phyloP scores from a whole-genome alignment of 2,329 filamentous ascomycete species.

The Cercospora zeae-maydis region DNA sequence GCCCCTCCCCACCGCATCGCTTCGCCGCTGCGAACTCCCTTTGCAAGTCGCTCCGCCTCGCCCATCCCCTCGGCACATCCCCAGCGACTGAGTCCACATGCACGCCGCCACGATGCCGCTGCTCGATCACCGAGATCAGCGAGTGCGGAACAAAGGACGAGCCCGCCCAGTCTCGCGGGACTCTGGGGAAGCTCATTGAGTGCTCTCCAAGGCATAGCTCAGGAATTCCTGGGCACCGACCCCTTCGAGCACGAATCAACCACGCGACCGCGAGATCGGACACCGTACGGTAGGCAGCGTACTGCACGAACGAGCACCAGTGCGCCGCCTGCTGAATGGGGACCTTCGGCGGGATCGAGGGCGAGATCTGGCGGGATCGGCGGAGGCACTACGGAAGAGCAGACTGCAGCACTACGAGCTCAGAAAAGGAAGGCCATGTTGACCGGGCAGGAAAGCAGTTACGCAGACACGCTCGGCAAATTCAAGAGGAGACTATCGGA shows the following conservation, averaged over 20 bases:
- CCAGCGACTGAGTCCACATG: slow-evolving; percentile 18
- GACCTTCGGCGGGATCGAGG: slow-evolving; percentile 38
- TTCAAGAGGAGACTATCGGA: slow-evolving; percentile 68
- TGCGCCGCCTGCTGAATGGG: slow-evolving; percentile 48
- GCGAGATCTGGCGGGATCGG: slow-evolving; percentile 41
- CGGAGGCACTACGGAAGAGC: slow-evolving; percentile 45
- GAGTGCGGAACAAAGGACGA: slow-evolving; percentile 21
- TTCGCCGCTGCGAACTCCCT: slow-evolving; percentile 39
- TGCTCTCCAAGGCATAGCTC: slow-evolving; percentile 48
- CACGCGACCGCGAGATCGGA: slow-evolving; percentile 32
- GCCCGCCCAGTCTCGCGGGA: slow-evolving; percentile 38
- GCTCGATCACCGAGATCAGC: slow-evolving; percentile 11
- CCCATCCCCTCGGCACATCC: slow-evolving; percentile 41
- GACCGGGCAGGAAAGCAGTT: slow-evolving; percentile 37
- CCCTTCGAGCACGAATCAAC: slow-evolving; percentile 15
- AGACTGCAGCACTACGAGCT: slow-evolving; percentile 46
- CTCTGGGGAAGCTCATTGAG: slow-evolving; percentile 50
- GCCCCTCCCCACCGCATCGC: slow-evolving; percentile 33
- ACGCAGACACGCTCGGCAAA: slow-evolving; percentile 45
- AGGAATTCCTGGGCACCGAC: slow-evolving; percentile 47
- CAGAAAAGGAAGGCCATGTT: slow-evolving; percentile 51
- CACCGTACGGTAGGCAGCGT: slow-evolving; percentile 27
- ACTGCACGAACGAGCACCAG: slow-evolving; percentile 31
- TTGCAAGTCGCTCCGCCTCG: slow-evolving; percentile 40
- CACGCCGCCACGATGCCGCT: slow-evolving; percentile 7